A percentile compares a stretch with the other conserved stretches of the same genome.
Conservation (phyloP, 768 basidiomycete genomes). For the Leucocoprinus sp. region DNA sequence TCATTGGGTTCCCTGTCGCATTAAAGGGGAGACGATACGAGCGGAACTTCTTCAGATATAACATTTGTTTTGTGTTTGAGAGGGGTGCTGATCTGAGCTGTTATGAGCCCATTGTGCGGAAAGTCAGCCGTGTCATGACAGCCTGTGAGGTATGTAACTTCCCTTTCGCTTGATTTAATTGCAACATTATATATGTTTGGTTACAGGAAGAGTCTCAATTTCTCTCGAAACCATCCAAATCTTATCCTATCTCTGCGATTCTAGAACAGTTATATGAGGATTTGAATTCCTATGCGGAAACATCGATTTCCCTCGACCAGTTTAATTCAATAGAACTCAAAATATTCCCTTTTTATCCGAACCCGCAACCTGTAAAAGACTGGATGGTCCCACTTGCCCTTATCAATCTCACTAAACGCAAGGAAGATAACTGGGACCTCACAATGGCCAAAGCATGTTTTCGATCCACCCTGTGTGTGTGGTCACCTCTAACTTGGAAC, state of each 20-base stretch:
- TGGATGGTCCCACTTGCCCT: conserved; percentile 95
- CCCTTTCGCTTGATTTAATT: conserved; percentile 5
- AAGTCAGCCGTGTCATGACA: conserved; percentile 83
- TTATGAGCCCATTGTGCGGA: conserved; percentile 93
- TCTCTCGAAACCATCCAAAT: conserved; percentile 65
- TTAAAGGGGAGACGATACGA: conserved; percentile 61
- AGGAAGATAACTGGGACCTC: conserved; percentile 93
- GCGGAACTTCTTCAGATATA: conserved; percentile 87
- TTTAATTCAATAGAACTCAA: conserved; percentile 95
- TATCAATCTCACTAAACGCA: conserved; percentile 70
- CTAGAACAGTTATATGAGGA: conserved; percentile 97
- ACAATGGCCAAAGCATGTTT: conserved; percentile 72
- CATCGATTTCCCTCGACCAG: conserved; percentile 82
- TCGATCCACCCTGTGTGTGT: not conserved
- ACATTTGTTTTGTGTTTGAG: conserved; percentile 95
- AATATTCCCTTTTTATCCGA: conserved; percentile 94
- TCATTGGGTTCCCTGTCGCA: conserved; percentile 88
- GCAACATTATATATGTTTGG: not conserved
- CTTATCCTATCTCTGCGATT: conserved; percentile 66
- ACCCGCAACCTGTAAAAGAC: conserved; percentile 81
- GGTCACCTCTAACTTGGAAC: not conserved
- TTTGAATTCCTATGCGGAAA: conserved; percentile 94
- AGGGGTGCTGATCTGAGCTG: conserved; percentile 86
- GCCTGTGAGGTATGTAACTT: conserved; percentile 70
- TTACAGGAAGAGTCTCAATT: conserved; percentile 81